These are phyloP conservation scores for Rhizomucor pusillus DNA, from an alignment of 371 early-diverging fungal species.

Conservation along the genomic window DNA sequence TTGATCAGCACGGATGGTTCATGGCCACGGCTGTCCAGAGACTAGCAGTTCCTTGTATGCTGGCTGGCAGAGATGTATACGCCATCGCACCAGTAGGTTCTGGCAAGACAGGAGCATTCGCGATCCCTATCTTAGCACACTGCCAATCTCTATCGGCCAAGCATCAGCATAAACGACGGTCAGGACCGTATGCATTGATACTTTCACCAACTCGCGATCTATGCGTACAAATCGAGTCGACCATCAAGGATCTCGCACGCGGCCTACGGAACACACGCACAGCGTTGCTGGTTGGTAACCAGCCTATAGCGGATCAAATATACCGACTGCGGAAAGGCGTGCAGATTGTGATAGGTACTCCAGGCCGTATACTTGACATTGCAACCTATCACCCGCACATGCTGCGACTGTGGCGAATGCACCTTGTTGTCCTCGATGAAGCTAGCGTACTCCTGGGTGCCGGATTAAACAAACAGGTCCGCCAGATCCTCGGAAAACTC, in stretches of 20 bases:
- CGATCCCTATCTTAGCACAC: conserved; percentile 55
- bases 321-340: conserved; percentile 57
- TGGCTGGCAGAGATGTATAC: conserved; percentile 68
- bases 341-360: conserved; percentile 60
- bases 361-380: conserved; percentile 56
- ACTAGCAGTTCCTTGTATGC: conserved; percentile 63
- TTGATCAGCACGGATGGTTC: conserved; percentile 36
- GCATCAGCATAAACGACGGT: conserved; percentile 28
- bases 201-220: conserved; percentile 58
- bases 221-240: conserved; percentile 50
- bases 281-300: conserved; percentile 53
- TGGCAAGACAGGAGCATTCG: conserved; percentile 58
- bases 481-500: conserved; percentile 44
- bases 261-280: conserved; percentile 56
- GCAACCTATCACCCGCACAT: conserved; percentile 36
- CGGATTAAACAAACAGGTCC: conserved; percentile 29
- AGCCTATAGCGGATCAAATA: conserved; percentile 50
- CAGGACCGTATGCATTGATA: conserved; percentile 58
- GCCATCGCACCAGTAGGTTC: conserved; percentile 70
- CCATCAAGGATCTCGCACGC: conserved; percentile 37
- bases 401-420: conserved; percentile 44
- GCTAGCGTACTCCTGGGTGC: conserved; percentile 58
- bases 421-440: conserved; percentile 60
- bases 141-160: conserved; percentile 43
- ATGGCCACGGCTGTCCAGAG: conserved; percentile 62